Evolutionary conservation across 768 basidiomycete species (phyloP).

Genomic region (Boletus subcaerulescens): DNA sequence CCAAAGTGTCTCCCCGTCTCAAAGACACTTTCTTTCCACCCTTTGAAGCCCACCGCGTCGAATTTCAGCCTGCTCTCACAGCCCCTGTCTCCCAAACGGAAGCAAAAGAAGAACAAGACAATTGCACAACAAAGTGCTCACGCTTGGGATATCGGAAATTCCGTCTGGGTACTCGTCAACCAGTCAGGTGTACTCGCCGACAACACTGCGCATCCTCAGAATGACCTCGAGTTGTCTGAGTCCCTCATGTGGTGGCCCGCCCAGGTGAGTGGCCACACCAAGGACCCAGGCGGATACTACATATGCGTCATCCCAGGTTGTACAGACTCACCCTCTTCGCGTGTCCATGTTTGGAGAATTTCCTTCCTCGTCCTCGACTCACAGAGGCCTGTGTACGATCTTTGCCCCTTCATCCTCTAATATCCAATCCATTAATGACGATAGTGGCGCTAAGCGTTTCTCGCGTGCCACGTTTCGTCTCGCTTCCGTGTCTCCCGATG

Average conservation of each 20-base stretch:
- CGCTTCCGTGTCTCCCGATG: slow-evolving; percentile 4
- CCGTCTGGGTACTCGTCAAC: slow-evolving; percentile 56
- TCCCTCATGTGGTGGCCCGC: slow-evolving; percentile 68
- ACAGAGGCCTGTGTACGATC: slow-evolving; percentile 26
- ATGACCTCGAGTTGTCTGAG: slow-evolving; percentile 16
- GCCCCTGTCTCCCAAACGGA: slow-evolving; percentile 21
- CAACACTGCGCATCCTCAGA: slow-evolving; percentile 22
- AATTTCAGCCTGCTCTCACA: slow-evolving; percentile 15
- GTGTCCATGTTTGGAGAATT: slow-evolving; percentile 32
- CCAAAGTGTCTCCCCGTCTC: slow-evolving; percentile 8
- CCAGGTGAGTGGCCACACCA: slow-evolving; percentile 41
- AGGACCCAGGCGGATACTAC: background rate
- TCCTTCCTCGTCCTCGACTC: slow-evolving; percentile 24
- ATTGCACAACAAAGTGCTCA: background rate
- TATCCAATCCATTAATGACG: slow-evolving; percentile 38
- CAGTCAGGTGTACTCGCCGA: slow-evolving; percentile 35
- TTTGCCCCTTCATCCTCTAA: slow-evolving; percentile 37
- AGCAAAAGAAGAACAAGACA: slow-evolving; percentile 14
- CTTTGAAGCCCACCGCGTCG: slow-evolving; percentile 7
- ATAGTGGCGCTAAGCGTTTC: slow-evolving; percentile 43
- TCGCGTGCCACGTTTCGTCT: slow-evolving; percentile 35
- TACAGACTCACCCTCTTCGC: slow-evolving; percentile 28
- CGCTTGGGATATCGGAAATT: slow-evolving; percentile 33
- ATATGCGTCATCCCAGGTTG: slow-evolving; percentile 15
- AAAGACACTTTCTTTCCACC: slow-evolving; percentile 12